These are phyloP conservation scores for Eudorina sp. DNA, from an alignment of 139 green algal species.

Conservation along the genomic window DNA sequence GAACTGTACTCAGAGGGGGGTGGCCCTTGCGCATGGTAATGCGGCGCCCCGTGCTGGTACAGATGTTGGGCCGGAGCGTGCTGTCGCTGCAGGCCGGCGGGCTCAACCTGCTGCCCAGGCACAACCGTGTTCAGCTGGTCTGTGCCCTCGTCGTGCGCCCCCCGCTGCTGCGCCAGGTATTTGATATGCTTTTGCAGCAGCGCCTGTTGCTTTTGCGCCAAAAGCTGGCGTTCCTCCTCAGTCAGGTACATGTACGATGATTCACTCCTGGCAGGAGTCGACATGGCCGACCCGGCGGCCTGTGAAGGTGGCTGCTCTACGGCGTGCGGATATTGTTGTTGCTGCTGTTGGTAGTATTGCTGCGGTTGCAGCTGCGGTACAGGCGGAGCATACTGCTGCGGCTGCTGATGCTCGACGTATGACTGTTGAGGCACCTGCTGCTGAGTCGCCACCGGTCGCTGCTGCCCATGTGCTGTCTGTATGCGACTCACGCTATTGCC, in stretches of 20 bases:
- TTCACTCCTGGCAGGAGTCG: neutral
- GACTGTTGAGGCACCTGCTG: neutral
- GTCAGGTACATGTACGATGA: neutral
- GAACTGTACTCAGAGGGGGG: constrained; percentile 5
- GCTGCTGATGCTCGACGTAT: neutral
- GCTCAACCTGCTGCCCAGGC: neutral
- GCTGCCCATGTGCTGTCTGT: neutral
- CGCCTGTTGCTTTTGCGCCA: neutral
- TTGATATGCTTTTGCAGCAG: constrained; percentile 8
- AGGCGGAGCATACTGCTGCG: too few species aligned
- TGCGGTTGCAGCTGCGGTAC: neutral
- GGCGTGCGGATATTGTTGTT: neutral
- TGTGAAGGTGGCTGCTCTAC: neutral
- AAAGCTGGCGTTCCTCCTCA: neutral
- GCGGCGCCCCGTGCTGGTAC: constrained; percentile 15
- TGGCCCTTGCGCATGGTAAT: neutral
- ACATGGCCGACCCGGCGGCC: neutral
- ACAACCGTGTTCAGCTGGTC: neutral
- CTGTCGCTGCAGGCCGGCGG: neutral
- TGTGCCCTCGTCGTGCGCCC: neutral
- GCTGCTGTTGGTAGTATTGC: neutral
- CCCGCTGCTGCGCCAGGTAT: constrained; percentile 23
- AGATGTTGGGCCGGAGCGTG: neutral
- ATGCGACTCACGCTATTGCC: neutral
- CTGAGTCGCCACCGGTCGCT: neutral